Base-by-base conservation (phyloP, 306 rosid genomes). In the Cucurbita pepo region DNA sequence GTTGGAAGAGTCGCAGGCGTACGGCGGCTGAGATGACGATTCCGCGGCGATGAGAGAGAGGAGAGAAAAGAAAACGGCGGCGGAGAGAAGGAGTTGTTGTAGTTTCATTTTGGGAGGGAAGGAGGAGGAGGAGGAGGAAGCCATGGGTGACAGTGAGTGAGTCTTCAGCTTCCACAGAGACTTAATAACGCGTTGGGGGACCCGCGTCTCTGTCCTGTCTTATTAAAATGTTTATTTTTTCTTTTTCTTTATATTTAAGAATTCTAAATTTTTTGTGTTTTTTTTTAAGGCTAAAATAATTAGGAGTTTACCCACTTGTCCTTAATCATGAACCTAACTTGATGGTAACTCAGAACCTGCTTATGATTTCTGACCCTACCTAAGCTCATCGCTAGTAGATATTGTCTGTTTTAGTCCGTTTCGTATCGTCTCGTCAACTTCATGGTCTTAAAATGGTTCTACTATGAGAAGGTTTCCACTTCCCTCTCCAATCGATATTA, bases 1-100 rank as follows among this genome's bases (percentile, higher is more conserved):
- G 76, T 85, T 80, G 30, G 99, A 85, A 63, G 81, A 78, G 80
- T 87, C 99, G 30, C 99, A 94, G 9, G 91, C 84, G 43, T 76
- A 94, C 2, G 92, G 95, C 30, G 88, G 96, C 69, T 59, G 76
- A 67, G 85, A 21, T 50, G 85, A 79, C 41, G 87, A 78, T 48
- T 81, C 80, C 30, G 83, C 63, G 15, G 2, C 65, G 63, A 3
- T 10, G 18, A 76, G 25, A 41, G 69, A 43, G 51, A 56, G 18
- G 71, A 67, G 11, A 69, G 75, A 7, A 62, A 72, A 75, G 21
- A 73, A 61, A 13, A 59, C 48, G 36, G 45, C 34, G 37, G 55
- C 30, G 72, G 19, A 66, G 45, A 38, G 56, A 30, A 18, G 12
- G 15, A 56, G 76, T 5, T 40, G 40, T 50, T 7, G 36, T 15